These are phyloP conservation scores for Blastobotrys americana DNA, from an alignment of 805 yeast genomes.

Conservation along the genomic window DNA sequence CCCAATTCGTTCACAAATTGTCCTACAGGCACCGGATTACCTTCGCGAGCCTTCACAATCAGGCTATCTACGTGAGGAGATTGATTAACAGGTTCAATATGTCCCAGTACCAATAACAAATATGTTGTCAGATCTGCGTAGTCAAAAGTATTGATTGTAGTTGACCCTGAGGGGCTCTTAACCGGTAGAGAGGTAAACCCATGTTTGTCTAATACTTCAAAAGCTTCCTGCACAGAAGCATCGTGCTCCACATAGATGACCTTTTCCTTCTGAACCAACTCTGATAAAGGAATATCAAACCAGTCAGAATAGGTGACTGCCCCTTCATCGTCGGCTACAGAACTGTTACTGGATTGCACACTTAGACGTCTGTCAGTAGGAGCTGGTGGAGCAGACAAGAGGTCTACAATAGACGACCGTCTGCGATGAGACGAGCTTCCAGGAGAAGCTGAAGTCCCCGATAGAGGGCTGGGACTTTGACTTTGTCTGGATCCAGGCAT, in stretches of 20 bases:
- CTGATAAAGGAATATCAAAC: conserved; percentile 63
- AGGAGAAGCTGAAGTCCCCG: neutral
- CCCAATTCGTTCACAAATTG: conserved; percentile 70
- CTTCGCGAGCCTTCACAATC: conserved; percentile 64
- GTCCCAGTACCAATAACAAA: conserved; percentile 74
- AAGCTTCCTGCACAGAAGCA: conserved; percentile 79
- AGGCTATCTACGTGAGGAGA: conserved; percentile 28
- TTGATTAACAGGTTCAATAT: conserved; percentile 34
- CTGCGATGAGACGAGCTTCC: conserved; percentile 8
- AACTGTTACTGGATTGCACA: conserved; percentile 8
- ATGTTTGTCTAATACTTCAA: conserved; percentile 63
- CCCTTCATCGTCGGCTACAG: conserved; percentile 7
- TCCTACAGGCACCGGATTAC: conserved; percentile 85
- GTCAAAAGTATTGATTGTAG: conserved; percentile 60
- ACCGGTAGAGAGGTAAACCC: conserved; percentile 86
- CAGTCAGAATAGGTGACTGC: conserved; percentile 41
- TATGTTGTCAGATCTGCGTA: conserved; percentile 87
- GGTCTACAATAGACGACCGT: conserved; percentile 26
- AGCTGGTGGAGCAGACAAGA: conserved; percentile 29
- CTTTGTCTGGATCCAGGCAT: neutral
- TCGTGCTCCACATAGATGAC: conserved; percentile 61
- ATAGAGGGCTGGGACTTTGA: neutral
- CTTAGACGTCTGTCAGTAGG: conserved; percentile 11
- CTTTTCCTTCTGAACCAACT: conserved; percentile 71
- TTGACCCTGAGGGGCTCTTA: conserved; percentile 8